A percentile compares a stretch with the other conserved stretches of the same genome.
phyloP scores from a whole-genome alignment of 768 basidiomycete species.

The Auricularia auricula-judae region DNA sequence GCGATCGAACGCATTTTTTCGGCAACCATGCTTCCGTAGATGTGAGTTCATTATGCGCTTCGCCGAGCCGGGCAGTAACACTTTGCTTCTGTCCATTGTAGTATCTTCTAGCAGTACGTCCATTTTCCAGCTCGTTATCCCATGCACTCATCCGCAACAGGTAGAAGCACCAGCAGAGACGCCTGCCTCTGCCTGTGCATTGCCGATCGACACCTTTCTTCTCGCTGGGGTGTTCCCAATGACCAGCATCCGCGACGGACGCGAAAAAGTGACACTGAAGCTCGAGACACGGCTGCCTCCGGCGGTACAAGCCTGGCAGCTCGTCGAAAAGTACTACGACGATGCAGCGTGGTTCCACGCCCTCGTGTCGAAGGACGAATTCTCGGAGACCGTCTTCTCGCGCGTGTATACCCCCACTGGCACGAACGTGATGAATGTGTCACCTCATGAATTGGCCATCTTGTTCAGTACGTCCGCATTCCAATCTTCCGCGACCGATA shows the following conservation, averaged over 20 bases:
- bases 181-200: neutral
- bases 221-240: neutral
- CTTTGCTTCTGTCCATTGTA: neutral
- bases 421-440: neutral
- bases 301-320: neutral
- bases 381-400: constrained; percentile 31
- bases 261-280: constrained; percentile 21
- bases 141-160: neutral
- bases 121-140: neutral
- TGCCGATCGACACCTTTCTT: neutral
- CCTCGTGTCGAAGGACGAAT: neutral
- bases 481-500: constrained; percentile 22
- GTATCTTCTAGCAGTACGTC: neutral
- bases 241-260: neutral
- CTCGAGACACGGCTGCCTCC: constrained; percentile 11
- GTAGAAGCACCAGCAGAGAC: neutral
- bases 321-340: neutral
- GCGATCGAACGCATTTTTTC: neutral
- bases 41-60: neutral
- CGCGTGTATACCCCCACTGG: constrained; percentile 18
- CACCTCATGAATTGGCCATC: constrained; percentile 32
- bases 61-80: neutral
- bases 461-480: constrained; percentile 29
- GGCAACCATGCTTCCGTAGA: neutral
- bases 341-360: neutral